phyloP scores from a whole-genome alignment of 805 yeast species.

The Diddensiella transvaalensis region DNA sequence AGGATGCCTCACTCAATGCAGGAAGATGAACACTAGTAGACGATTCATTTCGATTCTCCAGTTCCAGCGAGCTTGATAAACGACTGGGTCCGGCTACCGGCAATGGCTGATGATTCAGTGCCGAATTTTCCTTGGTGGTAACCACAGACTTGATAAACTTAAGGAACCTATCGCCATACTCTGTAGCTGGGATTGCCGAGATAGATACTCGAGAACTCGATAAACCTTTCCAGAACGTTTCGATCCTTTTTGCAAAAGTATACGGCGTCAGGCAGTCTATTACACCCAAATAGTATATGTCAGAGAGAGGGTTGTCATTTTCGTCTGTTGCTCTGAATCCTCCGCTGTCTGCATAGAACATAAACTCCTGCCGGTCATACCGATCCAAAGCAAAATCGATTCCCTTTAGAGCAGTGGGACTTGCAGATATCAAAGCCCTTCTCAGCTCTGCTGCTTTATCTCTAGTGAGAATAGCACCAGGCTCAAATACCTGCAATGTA shows the following conservation, averaged over 20 bases:
- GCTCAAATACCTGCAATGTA: constrained; percentile 36
- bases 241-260: constrained; percentile 62
- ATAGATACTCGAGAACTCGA: constrained; percentile 65
- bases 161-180: constrained; percentile 84
- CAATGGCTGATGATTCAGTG: background rate
- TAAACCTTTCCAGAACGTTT: constrained; percentile 79
- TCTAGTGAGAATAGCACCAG: constrained; percentile 25
- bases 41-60: background rate
- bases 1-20: constrained; percentile 14
- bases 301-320: constrained; percentile 54
- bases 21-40: constrained; percentile 12
- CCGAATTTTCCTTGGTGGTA: background rate
- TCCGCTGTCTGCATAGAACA: constrained; percentile 76
- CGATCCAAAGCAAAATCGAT: constrained; percentile 26
- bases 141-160: constrained; percentile 49
- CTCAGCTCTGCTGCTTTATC: constrained; percentile 34
- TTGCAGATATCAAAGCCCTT: constrained; percentile 30
- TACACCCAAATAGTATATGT: constrained; percentile 85
- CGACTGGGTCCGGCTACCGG: background rate
- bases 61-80: background rate
- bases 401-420: constrained; percentile 34
- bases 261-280: constrained; percentile 83
- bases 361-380: constrained; percentile 36
- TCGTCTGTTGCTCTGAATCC: constrained; percentile 75
- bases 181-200: constrained; percentile 86